Evolutionary conservation across 2,329 filamentous ascomycete genomes (phyloP).

Genomic region (Calonectria pauciramosa): DNA sequence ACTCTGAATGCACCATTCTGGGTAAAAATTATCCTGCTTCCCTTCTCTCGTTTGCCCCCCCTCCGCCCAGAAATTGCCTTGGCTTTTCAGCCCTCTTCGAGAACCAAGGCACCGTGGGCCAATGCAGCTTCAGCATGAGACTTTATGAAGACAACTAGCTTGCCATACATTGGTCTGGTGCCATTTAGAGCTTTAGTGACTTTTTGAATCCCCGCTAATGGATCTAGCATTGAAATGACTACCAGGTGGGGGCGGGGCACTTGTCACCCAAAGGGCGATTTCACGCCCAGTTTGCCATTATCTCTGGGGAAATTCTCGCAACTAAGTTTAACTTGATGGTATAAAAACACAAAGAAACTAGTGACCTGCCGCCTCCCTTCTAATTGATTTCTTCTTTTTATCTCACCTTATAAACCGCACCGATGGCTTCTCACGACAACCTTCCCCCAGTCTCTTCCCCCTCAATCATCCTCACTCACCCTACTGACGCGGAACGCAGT

Average conservation of each 20-base stretch:
- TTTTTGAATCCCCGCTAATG: not conserved
- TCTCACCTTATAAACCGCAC: not conserved
- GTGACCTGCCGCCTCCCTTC: too few relatives aligned
- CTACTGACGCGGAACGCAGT: slow-evolving; percentile 68
- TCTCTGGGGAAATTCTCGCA: not conserved
- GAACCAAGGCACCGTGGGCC: not conserved
- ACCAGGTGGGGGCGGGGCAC: slow-evolving; percentile 16
- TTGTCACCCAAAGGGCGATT: slow-evolving; percentile 5
- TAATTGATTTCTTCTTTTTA: not conserved
- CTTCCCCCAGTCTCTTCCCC: slow-evolving; percentile 42
- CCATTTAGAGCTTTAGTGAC: not conserved
- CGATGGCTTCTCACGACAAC: slow-evolving; percentile 37
- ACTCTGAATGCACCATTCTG: not conserved
- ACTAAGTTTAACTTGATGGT: not conserved
- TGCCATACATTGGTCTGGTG: not conserved
- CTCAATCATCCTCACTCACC: slow-evolving; percentile 61
- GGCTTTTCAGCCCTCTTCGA: not conserved
- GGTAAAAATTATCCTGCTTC: not conserved
- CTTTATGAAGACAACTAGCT: not conserved
- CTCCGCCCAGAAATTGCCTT: not conserved
- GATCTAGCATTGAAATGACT: not conserved
- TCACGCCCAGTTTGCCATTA: not conserved
- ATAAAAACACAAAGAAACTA: not conserved
- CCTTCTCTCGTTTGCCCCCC: not conserved
- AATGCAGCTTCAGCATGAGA: not conserved